Base-by-base conservation (phyloP, 768 basidiomycete genomes). In the Naganishia kalamii region DNA sequence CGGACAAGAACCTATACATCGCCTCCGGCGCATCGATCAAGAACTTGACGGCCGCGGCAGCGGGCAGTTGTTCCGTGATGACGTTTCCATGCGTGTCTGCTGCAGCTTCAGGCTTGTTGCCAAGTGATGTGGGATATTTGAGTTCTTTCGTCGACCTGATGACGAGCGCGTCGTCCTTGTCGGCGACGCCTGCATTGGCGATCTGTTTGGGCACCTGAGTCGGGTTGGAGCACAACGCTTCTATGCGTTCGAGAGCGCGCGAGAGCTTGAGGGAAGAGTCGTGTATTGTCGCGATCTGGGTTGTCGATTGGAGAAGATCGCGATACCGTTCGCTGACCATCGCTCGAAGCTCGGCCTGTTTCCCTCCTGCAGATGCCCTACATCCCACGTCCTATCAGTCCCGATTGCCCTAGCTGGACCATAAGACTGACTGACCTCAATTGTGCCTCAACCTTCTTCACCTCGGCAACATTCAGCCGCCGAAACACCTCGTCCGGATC, bases 21-120 rank as follows among this genome's bases (percentile, higher is more conserved):
- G 92, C 87, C 75, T 96, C 92, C 7, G 92, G 91, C 10, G 90
- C 87, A 77, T 96, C 92, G 6, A 96, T 79, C 19, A 96, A 82
- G n/a, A 96, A 79, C 75, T 93, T 94, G 72, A 96, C 82, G 73
- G 94, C 90, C 0, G 90, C 90, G 29, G 92, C 88, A 19, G 92
- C 65, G 19, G 77, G 77, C 15, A 78, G 37, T 50, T 75, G 61
- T n/a, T 68, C 64, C 52, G 71, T 66, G 12, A 68, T 48, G 11
- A 43, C 60, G 44, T 46, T 49, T 33, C 44, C 62, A 23, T 32
- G 23, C 17, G 46, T 23, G 12, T 63, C 43, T 49, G 25, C 33
- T 2, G 29, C 37, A 19, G 21, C 27, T 19, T 68, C 25, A 25
- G 15, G 40, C 11, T 40, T 46, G 23, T 17, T 44, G 5, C 30